Conservation (phyloP, 257 asterid species). For the Petunia axillaris region DNA sequence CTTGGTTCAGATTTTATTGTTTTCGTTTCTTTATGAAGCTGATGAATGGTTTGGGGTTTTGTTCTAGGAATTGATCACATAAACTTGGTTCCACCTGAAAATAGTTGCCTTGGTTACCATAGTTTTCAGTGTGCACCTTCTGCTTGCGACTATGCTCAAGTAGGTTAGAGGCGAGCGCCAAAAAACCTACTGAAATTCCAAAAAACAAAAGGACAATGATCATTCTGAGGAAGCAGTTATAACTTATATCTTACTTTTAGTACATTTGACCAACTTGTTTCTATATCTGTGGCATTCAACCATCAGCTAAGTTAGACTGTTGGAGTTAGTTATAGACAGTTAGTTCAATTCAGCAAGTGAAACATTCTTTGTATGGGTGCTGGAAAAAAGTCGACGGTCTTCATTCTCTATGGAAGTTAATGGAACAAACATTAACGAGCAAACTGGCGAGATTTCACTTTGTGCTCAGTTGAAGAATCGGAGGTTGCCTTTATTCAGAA, state of each 20-base stretch:
- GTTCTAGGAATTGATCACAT: background rate
- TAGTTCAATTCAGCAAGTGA: too few relatives aligned
- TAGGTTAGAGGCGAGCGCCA: background rate
- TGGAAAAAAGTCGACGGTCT: too few relatives aligned
- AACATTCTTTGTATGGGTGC: too few relatives aligned
- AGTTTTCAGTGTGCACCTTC: background rate
- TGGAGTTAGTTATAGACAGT: too few relatives aligned
- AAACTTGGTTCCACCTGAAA: background rate
- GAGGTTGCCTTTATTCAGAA: too few relatives aligned
- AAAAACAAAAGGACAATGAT: background rate
- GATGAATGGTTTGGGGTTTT: background rate
- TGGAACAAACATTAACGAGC: too few relatives aligned
- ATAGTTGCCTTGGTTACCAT: background rate
- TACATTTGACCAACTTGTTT: background rate
- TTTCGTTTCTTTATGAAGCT: background rate
- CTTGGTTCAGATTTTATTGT: background rate
- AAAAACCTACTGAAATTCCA: background rate
- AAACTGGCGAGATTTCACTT: too few relatives aligned
- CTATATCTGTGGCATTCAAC: background rate
- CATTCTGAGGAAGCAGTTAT: background rate
- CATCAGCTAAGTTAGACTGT: background rate
- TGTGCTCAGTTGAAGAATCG: too few relatives aligned
- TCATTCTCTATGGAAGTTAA: too few relatives aligned
- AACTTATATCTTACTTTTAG: background rate
- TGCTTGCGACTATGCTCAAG: background rate